These are phyloP conservation scores for Myriosclerotinia scirpicola DNA, from an alignment of 2,329 filamentous ascomycete genomes.

Conservation along the genomic window DNA sequence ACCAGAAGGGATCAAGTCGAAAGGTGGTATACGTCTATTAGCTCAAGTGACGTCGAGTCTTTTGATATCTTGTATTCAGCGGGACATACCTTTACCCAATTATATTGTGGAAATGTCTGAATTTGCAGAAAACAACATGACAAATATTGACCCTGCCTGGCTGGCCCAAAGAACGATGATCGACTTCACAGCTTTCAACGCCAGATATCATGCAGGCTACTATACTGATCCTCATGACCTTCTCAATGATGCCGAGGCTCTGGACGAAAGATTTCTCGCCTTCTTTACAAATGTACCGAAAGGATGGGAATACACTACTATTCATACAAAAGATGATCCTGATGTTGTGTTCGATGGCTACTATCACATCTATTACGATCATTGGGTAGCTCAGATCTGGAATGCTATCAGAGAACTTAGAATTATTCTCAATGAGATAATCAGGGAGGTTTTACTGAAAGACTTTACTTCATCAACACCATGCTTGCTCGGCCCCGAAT, in stretches of 20 bases:
- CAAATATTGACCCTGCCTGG: slow-evolving; percentile 46
- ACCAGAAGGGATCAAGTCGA: slow-evolving; percentile 47
- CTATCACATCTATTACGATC: slow-evolving; percentile 36
- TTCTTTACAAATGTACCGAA: slow-evolving; percentile 26
- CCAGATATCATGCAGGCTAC: slow-evolving; percentile 11
- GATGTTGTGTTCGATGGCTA: slow-evolving; percentile 35
- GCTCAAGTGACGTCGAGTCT: slow-evolving; percentile 53
- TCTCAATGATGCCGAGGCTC: slow-evolving; percentile 29
- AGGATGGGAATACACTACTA: slow-evolving; percentile 32
- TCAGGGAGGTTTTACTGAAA: slow-evolving; percentile 30
- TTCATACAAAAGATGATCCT: slow-evolving; percentile 33
- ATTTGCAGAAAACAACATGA: slow-evolving; percentile 44
- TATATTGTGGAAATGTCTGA: slow-evolving; percentile 49
- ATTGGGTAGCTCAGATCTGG: slow-evolving; percentile 37
- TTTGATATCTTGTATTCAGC: slow-evolving; percentile 54
- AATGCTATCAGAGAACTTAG: slow-evolving; percentile 35
- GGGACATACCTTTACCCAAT: slow-evolving; percentile 50
- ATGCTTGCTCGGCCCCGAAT: slow-evolving; percentile 27
- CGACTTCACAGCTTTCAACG: slow-evolving; percentile 31
- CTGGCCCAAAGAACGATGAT: slow-evolving; percentile 47
- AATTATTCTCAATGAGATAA: slow-evolving; percentile 35
- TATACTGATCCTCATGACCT: slow-evolving; percentile 22
- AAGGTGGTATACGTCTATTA: slow-evolving; percentile 53
- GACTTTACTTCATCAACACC: slow-evolving; percentile 21
- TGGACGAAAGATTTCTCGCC: slow-evolving; percentile 32